Evolutionary conservation across 2,329 filamentous ascomycete species (phyloP).

Genomic region (Xylaria sp.): DNA sequence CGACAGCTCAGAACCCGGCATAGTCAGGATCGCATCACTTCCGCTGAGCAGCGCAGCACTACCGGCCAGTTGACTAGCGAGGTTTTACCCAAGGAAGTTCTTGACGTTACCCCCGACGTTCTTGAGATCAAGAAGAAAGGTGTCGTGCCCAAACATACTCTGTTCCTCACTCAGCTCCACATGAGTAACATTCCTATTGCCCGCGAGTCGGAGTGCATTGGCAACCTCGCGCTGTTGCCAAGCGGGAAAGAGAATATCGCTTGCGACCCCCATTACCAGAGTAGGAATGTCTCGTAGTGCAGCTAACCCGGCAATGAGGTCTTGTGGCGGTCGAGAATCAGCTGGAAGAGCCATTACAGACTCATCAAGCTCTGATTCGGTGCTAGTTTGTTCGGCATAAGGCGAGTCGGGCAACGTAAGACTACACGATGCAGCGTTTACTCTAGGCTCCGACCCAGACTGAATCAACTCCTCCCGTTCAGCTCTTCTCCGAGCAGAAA

Average conservation of each 20-base stretch:
- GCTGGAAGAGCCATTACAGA: slow-evolving; percentile 49
- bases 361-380: slow-evolving; percentile 52
- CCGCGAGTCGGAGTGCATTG: slow-evolving; percentile 78
- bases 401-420: slow-evolving; percentile 84
- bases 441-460: slow-evolving; percentile 52
- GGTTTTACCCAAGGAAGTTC: slow-evolving; percentile 74
- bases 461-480: slow-evolving; percentile 69
- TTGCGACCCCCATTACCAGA: slow-evolving; percentile 92
- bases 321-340: slow-evolving; percentile 72
- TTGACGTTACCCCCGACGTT: slow-evolving; percentile 88
- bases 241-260: slow-evolving; percentile 95
- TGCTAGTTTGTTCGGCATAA: slow-evolving; percentile 82
- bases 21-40: not conserved
- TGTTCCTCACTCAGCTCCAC: slow-evolving; percentile 93
- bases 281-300: slow-evolving; percentile 80
- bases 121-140: slow-evolving; percentile 90
- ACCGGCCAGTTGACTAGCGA: slow-evolving; percentile 1
- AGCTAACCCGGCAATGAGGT: slow-evolving; percentile 80
- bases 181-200: slow-evolving; percentile 85
- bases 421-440: slow-evolving; percentile 70
- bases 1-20: not conserved
- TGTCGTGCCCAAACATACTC: slow-evolving; percentile 96
- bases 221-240: slow-evolving; percentile 98
- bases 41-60: not conserved
- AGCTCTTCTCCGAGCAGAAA: slow-evolving; percentile 70